Conservation (phyloP, 495 filamentous ascomycete genomes). For the Xylaria longipes region DNA sequence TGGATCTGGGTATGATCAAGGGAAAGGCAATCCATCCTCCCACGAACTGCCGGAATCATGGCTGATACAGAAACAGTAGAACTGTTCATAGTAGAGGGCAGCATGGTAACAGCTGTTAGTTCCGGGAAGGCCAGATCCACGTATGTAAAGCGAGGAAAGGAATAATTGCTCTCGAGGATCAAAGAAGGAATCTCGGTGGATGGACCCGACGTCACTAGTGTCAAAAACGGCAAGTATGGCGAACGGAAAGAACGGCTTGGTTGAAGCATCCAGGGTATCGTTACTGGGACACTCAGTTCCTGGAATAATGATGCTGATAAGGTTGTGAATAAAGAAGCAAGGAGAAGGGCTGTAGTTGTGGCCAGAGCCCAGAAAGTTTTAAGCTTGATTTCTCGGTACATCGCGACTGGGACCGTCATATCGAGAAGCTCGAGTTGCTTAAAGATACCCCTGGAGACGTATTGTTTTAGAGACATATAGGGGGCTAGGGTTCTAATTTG, state of each 20-base stretch:
- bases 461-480: background rate
- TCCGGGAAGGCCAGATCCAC: background rate
- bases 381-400: background rate
- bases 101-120: slow-evolving; percentile 15
- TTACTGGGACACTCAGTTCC: background rate
- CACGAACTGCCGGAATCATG: background rate
- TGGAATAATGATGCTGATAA: slow-evolving; percentile 10
- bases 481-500: background rate
- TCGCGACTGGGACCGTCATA: background rate
- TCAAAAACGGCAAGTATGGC: too few species aligned
- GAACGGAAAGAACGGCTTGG: background rate
- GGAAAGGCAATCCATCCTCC: background rate
- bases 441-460: background rate
- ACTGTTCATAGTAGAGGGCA: background rate
- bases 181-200: background rate
- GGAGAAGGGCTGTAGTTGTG: background rate
- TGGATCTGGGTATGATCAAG: background rate
- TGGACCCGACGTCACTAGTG: background rate
- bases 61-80: background rate
- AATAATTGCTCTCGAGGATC: background rate
- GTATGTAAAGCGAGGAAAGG: slow-evolving; percentile 9
- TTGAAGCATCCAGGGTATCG: background rate
- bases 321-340: slow-evolving; percentile 3
- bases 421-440: slow-evolving; percentile 3
- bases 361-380: background rate